Evolutionary conservation across 2,329 filamentous ascomycete species (phyloP).

Genomic region (Ophiostoma sp.): DNA sequence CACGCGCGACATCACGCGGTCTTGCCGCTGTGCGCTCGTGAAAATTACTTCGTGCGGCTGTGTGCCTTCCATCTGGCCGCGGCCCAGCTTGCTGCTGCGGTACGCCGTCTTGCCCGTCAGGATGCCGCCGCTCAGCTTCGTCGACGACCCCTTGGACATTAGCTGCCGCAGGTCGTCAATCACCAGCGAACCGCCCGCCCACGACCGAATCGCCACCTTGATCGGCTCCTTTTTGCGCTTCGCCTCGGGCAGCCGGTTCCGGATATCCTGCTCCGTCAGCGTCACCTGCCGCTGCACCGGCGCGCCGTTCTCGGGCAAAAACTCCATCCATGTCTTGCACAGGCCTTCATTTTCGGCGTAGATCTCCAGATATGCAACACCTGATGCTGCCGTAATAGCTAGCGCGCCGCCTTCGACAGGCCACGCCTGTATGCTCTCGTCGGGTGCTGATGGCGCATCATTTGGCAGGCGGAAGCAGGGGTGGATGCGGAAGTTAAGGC

Average conservation of each 20-base stretch:
- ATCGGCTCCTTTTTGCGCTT: conserved; percentile 61
- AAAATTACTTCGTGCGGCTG: conserved; percentile 68
- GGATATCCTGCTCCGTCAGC: conserved; percentile 69
- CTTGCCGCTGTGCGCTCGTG: conserved; percentile 60
- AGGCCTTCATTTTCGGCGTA: conserved; percentile 72
- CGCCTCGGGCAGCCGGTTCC: conserved; percentile 63
- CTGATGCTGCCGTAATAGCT: conserved; percentile 70
- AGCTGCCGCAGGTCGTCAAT: conserved; percentile 72
- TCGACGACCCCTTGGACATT: conserved; percentile 61
- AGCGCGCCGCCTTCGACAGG: conserved; percentile 72
- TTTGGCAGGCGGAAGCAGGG: conserved; percentile 81
- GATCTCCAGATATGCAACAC: conserved; percentile 80
- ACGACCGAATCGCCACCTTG: conserved; percentile 68
- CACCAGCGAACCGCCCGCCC: conserved; percentile 65
- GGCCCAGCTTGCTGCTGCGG: conserved; percentile 67
- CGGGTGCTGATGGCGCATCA: conserved; percentile 58
- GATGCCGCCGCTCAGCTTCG: conserved; percentile 66
- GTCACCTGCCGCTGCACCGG: conserved; percentile 64
- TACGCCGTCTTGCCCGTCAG: conserved; percentile 63
- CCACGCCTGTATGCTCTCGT: conserved; percentile 81
- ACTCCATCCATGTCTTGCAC: conserved; percentile 79
- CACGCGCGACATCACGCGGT: conserved; percentile 68
- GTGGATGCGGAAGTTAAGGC: conserved; percentile 81
- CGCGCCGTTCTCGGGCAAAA: conserved; percentile 52
- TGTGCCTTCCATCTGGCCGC: conserved; percentile 64